Base-by-base conservation (phyloP, 2,329 filamentous ascomycete genomes). In the Amesomyces nigricolor region DNA sequence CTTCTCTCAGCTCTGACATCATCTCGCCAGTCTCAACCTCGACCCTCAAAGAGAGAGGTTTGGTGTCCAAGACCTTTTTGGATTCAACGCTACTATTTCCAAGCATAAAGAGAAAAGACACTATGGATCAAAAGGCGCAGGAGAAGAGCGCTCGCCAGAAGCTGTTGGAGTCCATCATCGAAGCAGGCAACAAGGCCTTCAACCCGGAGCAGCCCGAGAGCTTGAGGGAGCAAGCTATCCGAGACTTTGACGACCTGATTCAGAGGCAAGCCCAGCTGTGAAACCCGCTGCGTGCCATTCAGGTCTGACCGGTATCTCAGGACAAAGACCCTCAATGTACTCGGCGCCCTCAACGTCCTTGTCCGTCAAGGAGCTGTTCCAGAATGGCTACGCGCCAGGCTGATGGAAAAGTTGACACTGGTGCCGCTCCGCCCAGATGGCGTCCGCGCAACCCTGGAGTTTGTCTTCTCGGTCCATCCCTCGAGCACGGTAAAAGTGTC, bases 401-500 rank as follows among this genome's bases (percentile, higher is more conserved):
- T 89, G 1, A 73, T 85, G 62, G 75, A 75, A 54, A 74, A 79
- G 11, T 73, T 89, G 44, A 82, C 84, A 1, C 66, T 75, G 11
- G 65, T 89, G 9, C 86, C 86, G 1, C 72, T 88, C 26, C 75
- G 85, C 4, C 70, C 73, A 2, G 77, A 82, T 58, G 86, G 86
- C 16, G 83, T 89, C 13, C 78, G 86, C 35, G 78, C 81, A 26
- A 86, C 83, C 0, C 74, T 89, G 58, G 86, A 89, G 64, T 89
- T 89, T 64, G 75, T 89, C 37, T 86, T 88, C 55, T 78, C 85
- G 1, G 82, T 87, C 6, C 85, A 88, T 58, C 80, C 85, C 0
- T 76, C 79, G 58, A 75, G 72, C 60, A 70, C 71, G 6, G 67
- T 72, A 54, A 68, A 70, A 61, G 51, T 66, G 0, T 68, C 72